These are phyloP conservation scores for Globisporangium lucens DNA, from an alignment of 352 stramenopile species.

Conservation along the genomic window DNA sequence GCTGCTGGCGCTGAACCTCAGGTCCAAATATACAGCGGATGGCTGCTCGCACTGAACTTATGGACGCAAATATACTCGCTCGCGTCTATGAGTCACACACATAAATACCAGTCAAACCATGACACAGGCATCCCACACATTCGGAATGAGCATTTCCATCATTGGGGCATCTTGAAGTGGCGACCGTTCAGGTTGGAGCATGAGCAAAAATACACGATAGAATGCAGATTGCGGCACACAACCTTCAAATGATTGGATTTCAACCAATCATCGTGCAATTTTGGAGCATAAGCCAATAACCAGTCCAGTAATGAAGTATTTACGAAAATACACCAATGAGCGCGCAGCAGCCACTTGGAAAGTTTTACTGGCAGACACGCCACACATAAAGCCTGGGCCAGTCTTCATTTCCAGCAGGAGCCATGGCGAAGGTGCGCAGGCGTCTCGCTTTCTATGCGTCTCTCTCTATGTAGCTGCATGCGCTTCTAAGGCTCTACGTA, in stretches of 20 bases:
- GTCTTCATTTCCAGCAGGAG: conserved; percentile 12
- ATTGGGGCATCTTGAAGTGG: background rate
- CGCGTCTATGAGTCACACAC: background rate
- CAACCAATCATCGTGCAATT: background rate
- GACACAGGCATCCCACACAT: background rate
- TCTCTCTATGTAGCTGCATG: background rate
- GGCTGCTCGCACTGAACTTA: conserved; percentile 2
- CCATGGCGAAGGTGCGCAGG: conserved; percentile 32
- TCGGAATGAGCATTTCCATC: background rate
- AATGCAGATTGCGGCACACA: background rate
- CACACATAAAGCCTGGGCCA: conserved; percentile 4
- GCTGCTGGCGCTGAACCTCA: background rate
- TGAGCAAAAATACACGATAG: background rate
- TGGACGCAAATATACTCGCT: background rate
- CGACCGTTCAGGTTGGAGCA: background rate
- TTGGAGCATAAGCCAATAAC: too few relatives aligned
- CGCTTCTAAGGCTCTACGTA: background rate
- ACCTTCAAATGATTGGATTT: background rate
- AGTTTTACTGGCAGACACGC: conserved; percentile 5
- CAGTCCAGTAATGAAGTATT: too few relatives aligned
- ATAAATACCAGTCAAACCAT: background rate
- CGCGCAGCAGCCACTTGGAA: background rate
- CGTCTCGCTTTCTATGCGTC: background rate
- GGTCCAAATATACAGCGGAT: conserved; percentile 2
- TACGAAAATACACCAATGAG: background rate